phyloP scores from a whole-genome alignment of 495 filamentous ascomycete genomes.

The Aspergillus indologenus region DNA sequence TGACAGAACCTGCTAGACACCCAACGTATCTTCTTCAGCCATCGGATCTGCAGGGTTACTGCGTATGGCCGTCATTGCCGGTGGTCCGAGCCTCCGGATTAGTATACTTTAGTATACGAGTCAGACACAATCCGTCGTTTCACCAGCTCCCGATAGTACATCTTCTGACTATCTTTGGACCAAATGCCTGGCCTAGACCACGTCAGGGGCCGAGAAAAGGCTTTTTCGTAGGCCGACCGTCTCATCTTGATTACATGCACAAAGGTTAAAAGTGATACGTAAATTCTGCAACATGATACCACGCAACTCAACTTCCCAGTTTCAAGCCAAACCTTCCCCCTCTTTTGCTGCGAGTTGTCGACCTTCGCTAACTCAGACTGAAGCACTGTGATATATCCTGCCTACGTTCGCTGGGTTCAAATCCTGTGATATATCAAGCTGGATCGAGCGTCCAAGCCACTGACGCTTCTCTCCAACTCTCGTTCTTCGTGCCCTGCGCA shows the following conservation, averaged over 20 bases:
- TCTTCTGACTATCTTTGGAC: background rate
- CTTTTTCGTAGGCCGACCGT: background rate
- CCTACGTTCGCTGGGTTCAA: background rate
- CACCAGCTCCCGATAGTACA: conserved; percentile 1
- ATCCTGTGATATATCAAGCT: background rate
- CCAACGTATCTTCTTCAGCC: background rate
- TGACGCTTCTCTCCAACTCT: background rate
- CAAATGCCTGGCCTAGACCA: conserved; percentile 1
- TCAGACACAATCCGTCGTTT: conserved; percentile 4
- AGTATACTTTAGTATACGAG: conserved; percentile 1
- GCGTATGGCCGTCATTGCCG: background rate
- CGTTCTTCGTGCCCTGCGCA: background rate
- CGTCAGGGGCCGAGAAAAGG: background rate
- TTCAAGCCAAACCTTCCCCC: background rate
- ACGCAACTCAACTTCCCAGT: background rate
- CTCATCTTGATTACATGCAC: background rate
- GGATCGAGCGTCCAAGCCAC: background rate
- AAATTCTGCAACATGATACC: background rate
- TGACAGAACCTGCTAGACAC: no score
- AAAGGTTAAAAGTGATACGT: conserved; percentile 4
- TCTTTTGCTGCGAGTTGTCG: background rate
- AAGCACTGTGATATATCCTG: background rate
- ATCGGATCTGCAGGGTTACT: background rate
- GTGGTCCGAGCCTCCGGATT: background rate
- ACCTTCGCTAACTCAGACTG: background rate